Conservation (phyloP, 1,284 basidiomycete genomes). For the Tylopilus orsonianus region DNA sequence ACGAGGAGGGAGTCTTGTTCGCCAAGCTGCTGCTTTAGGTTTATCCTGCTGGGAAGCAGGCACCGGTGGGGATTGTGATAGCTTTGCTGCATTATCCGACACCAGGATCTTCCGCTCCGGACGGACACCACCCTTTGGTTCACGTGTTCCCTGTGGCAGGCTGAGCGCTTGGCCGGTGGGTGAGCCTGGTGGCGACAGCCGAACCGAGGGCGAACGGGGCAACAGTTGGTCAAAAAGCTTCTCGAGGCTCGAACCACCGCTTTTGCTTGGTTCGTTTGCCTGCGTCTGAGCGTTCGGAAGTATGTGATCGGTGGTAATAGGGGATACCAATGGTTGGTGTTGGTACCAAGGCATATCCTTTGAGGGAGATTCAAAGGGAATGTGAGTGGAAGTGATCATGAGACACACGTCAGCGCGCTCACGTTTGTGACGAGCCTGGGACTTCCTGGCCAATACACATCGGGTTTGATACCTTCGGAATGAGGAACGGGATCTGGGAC, state of each 20-base stretch:
- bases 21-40: slow-evolving; percentile 21
- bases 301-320: not conserved
- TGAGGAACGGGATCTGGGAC: slow-evolving; percentile 6
- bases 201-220: slow-evolving; percentile 22
- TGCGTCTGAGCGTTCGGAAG: not conserved
- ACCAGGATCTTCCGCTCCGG: not conserved
- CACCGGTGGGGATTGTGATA: not conserved
- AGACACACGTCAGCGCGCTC: slow-evolving; percentile 1
- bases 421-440: slow-evolving; percentile 16
- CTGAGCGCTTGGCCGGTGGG: slow-evolving; percentile 2
- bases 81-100: not conserved
- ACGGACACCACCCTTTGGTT: not conserved
- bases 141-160: slow-evolving; percentile 1
- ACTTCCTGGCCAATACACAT: slow-evolving; percentile 15
- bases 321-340: slow-evolving; percentile 19
- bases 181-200: slow-evolving; percentile 21
- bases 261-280: not conserved
- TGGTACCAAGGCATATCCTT: slow-evolving; percentile 10
- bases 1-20: slow-evolving; percentile 30
- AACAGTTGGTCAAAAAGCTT: slow-evolving; percentile 19
- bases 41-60: slow-evolving; percentile 8
- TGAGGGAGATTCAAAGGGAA: not conserved
- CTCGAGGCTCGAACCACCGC: slow-evolving; percentile 12
- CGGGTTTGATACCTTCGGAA: not conserved
- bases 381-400: not conserved